These are phyloP conservation scores for Phylloporus sp. DNA, from an alignment of 768 basidiomycete species.

Conservation along the genomic window DNA sequence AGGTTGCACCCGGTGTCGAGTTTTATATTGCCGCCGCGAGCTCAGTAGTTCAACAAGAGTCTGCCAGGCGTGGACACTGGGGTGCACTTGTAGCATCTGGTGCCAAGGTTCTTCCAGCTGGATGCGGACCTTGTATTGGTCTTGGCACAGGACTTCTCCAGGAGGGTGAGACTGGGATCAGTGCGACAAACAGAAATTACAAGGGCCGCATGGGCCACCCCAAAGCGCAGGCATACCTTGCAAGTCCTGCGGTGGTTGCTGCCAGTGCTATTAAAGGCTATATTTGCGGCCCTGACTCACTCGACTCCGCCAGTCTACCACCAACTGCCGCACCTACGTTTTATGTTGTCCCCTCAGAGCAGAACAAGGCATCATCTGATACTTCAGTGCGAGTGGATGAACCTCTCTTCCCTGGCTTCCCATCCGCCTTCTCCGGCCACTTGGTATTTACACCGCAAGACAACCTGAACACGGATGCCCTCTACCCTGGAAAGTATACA, in stretches of 20 bases:
- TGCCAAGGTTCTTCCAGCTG: slow-evolving; percentile 89
- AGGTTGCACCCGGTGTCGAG: slow-evolving; percentile 84
- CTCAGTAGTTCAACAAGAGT: slow-evolving; percentile 86
- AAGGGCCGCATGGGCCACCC: slow-evolving; percentile 99
- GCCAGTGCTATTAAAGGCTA: slow-evolving; percentile 91
- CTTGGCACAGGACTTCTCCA: slow-evolving; percentile 89
- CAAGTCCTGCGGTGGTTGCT: slow-evolving; percentile 95
- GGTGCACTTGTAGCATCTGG: slow-evolving; percentile 80
- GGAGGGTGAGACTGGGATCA: slow-evolving; percentile 94
- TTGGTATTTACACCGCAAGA: slow-evolving; percentile 95
- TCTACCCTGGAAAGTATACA: slow-evolving; percentile 98
- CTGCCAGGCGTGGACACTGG: slow-evolving; percentile 87
- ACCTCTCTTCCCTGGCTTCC: slow-evolving; percentile 78
- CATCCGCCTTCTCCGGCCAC: slow-evolving; percentile 73
- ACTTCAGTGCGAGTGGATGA: slow-evolving; percentile 41
- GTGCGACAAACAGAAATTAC: slow-evolving; percentile 98
- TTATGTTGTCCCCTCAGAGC: slow-evolving; percentile 40
- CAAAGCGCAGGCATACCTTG: slow-evolving; percentile 91
- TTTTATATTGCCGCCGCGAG: slow-evolving; percentile 98
- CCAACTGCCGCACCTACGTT: slow-evolving; percentile 52
- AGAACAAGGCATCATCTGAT: slow-evolving; percentile 27
- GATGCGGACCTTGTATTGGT: slow-evolving; percentile 98
- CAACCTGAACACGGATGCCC: slow-evolving; percentile 96
- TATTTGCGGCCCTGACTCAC: slow-evolving; percentile 76
- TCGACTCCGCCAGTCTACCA: slow-evolving; percentile 53